Evolutionary conservation across 257 asterid species (phyloP).

Genomic region (Solanum lycopersicoides): DNA sequence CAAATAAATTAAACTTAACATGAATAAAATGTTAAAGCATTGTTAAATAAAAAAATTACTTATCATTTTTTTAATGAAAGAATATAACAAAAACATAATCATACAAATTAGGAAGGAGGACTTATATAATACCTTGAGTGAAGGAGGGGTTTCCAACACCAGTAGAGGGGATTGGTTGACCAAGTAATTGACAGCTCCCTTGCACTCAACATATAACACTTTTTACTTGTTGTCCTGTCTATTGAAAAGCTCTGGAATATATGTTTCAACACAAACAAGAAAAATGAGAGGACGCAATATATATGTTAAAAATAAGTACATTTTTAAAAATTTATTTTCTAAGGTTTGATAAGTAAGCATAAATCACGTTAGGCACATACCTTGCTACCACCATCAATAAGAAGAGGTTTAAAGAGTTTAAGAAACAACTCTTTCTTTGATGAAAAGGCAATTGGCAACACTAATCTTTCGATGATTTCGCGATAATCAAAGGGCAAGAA

Average conservation of each 20-base stretch:
- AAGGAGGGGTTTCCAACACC: conserved; percentile 70
- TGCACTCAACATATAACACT: conserved; percentile 58
- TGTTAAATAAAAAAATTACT: no score
- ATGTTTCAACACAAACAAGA: background rate
- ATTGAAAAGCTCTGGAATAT: conserved; percentile 45
- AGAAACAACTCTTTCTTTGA: conserved; percentile 53
- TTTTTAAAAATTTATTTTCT: background rate
- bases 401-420: conserved; percentile 44
- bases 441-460: conserved; percentile 21
- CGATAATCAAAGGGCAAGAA: conserved; percentile 51
- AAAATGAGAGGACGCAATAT: background rate
- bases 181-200: conserved; percentile 55
- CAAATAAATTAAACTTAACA: background rate
- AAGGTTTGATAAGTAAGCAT: background rate
- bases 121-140: background rate
- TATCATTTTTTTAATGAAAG: background rate
- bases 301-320: background rate
- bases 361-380: conserved; percentile 7
- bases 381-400: conserved; percentile 61
- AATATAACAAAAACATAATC: background rate
- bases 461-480: conserved; percentile 30
- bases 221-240: conserved; percentile 38
- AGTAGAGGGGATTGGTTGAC: conserved; percentile 41
- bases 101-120: background rate
- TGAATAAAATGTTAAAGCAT: background rate